A percentile compares a stretch with the other conserved stretches of the same genome.
phyloP scores from a whole-genome alignment of 2,329 filamentous ascomycete genomes.

The Clarireedia sp. region DNA sequence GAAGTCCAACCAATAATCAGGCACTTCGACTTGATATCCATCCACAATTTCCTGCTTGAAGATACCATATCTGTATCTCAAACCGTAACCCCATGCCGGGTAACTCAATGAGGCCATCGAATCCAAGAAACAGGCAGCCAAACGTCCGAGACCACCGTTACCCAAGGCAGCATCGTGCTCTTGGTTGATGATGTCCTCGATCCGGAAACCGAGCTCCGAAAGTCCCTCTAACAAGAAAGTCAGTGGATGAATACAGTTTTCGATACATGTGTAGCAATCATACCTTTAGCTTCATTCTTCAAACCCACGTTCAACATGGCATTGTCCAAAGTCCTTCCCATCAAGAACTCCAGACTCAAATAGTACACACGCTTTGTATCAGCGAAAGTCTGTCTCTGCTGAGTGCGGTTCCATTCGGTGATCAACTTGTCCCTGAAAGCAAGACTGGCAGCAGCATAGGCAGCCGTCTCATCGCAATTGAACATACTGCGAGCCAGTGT shows the following conservation, averaged over 20 bases:
- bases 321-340: conserved; percentile 95
- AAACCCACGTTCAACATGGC: conserved; percentile 93
- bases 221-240: conserved; percentile 58
- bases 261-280: conserved; percentile 32
- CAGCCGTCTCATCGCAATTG: conserved; percentile 93
- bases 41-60: conserved; percentile 99
- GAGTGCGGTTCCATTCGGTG: conserved; percentile 95
- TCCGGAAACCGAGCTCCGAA: conserved; percentile 83
- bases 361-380: conserved; percentile 97
- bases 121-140: conserved; percentile 95
- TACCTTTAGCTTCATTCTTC: conserved; percentile 77
- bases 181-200: conserved; percentile 90
- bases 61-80: conserved; percentile 93
- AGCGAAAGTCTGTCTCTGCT: conserved; percentile 85
- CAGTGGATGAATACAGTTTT: conserved; percentile 51
- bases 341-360: conserved; percentile 92
- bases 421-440: conserved; percentile 90
- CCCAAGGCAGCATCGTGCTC: conserved; percentile 95
- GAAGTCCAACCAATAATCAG: conserved; percentile 98
- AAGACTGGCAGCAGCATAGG: conserved; percentile 83
- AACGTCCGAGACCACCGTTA: conserved; percentile 88
- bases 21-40: conserved; percentile 95
- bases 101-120: conserved; percentile 91
- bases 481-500: conserved; percentile 92
- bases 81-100: conserved; percentile 93